Conservation (phyloP, 2,329 filamentous ascomycete genomes). For the Nannizziopsis barbatae region DNA sequence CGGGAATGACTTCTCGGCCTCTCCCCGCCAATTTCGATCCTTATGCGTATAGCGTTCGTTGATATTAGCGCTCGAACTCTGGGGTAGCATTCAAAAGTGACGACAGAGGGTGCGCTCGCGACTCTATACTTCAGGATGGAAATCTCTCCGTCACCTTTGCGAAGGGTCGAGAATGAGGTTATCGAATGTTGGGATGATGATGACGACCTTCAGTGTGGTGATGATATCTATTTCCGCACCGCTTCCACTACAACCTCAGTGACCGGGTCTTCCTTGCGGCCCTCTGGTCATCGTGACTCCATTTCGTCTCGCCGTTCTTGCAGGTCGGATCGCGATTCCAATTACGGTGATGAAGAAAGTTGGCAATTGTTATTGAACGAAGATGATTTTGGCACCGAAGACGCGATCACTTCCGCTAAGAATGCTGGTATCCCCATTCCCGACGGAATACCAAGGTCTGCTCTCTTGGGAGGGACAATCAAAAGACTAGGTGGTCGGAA, state of each 20-base stretch:
- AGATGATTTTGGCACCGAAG: constrained; percentile 70
- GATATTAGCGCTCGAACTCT: neutral
- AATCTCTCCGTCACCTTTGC: constrained; percentile 25
- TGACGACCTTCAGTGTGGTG: constrained; percentile 37
- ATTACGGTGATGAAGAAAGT: constrained; percentile 65
- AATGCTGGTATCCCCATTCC: constrained; percentile 87
- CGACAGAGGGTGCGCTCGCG: neutral
- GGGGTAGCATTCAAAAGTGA: neutral
- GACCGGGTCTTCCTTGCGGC: constrained; percentile 33
- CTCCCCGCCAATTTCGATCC: constrained; percentile 4
- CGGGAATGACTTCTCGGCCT: constrained; percentile 13
- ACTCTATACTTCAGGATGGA: constrained; percentile 26
- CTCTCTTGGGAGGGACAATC: constrained; percentile 83
- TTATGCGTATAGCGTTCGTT: constrained; percentile 8
- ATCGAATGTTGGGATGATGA: constrained; percentile 43
- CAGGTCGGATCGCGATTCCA: constrained; percentile 68
- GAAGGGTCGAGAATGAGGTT: constrained; percentile 26
- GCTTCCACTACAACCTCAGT: constrained; percentile 38
- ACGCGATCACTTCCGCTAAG: constrained; percentile 78
- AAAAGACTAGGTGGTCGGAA: constrained; percentile 72
- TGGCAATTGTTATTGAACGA: constrained; percentile 75
- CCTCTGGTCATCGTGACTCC: constrained; percentile 53
- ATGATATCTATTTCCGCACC: constrained; percentile 37
- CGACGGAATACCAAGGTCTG: constrained; percentile 72
- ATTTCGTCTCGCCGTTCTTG: constrained; percentile 72